Evolutionary conservation across 202 grass and related monocot species (phyloP).

Genomic region (Saccharum hybrid): DNA sequence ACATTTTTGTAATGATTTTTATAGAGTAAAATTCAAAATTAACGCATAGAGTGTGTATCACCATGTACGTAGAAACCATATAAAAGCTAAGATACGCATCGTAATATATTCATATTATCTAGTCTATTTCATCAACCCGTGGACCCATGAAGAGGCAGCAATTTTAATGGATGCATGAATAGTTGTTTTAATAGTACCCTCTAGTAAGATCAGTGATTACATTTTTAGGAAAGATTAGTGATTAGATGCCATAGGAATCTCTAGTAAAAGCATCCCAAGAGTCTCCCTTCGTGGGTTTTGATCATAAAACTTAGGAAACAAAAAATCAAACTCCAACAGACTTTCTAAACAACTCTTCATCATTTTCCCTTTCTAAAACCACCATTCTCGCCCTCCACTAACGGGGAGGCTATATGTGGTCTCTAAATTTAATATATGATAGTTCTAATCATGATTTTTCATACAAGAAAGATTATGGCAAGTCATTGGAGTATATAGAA

Average conservation of each 20-base stretch:
- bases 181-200: background rate
- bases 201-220: background rate
- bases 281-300: background rate
- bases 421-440: background rate
- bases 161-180: background rate
- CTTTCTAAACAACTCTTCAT: background rate
- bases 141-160: background rate
- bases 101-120: background rate
- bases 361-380: background rate
- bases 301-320: background rate
- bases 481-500: background rate
- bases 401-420: background rate
- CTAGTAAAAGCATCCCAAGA: background rate
- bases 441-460: background rate
- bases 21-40: background rate
- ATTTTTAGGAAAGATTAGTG: background rate
- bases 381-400: background rate
- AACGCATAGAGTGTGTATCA: background rate
- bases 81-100: background rate
- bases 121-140: background rate
- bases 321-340: background rate
- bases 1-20: background rate
- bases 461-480: too few relatives aligned
- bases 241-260: background rate
- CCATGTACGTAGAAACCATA: background rate